Evolutionary conservation across 257 asterid species (phyloP).

Genomic region (Coffea eugenioides): DNA sequence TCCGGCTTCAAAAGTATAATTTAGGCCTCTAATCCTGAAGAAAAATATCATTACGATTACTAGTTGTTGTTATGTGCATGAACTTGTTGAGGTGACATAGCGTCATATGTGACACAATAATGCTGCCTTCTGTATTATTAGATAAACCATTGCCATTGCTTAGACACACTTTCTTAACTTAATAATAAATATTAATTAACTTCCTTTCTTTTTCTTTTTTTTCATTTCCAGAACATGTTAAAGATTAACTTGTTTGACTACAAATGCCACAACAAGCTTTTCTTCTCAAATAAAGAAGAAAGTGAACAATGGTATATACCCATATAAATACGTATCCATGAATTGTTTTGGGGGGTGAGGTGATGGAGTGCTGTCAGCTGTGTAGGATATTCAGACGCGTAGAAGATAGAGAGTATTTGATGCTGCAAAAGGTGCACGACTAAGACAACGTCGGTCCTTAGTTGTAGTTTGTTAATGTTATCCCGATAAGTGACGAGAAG

Average conservation of each 20-base stretch:
- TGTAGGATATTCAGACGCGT: conserved; percentile 1
- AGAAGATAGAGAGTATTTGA: not conserved
- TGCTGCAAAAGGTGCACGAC: conserved; percentile 5
- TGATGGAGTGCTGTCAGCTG: too few species aligned
- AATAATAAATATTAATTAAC: too few species aligned
- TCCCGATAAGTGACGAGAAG: conserved; percentile 8
- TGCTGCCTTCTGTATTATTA: not conserved
- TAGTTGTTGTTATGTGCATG: not conserved
- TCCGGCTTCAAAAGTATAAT: conserved; percentile 5
- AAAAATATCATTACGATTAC: not conserved
- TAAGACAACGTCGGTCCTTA: not conserved
- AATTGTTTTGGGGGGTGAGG: too few species aligned
- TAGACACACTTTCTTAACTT: not conserved
- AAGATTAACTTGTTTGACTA: not conserved
- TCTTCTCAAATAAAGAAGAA: not conserved
- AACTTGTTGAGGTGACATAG: not conserved
- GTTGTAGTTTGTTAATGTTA: conserved; percentile 7
- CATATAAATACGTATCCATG: too few species aligned
- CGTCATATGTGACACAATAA: conserved; percentile 3
- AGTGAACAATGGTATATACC: too few species aligned
- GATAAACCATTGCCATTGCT: not conserved
- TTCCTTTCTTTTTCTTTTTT: too few species aligned
- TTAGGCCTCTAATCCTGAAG: not conserved
- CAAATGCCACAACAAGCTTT: not conserved
- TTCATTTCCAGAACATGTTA: too few species aligned